Conservation (phyloP, 2,329 filamentous ascomycete genomes). For the Blastomyces parvus region DNA sequence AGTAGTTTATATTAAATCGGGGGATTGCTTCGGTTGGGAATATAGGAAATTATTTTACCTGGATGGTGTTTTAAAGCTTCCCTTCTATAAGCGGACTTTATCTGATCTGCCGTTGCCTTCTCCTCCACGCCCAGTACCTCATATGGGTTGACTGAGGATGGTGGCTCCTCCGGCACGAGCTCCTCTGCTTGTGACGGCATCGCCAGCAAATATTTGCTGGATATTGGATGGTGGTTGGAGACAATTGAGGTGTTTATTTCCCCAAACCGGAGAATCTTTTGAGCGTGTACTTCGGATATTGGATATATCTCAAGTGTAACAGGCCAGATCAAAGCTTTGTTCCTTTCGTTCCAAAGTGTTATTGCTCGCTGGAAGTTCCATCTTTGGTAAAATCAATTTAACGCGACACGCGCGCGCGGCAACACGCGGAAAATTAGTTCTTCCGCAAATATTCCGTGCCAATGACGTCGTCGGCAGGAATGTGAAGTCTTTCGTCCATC, state of each 20-base stretch:
- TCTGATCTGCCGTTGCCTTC: conserved; percentile 62
- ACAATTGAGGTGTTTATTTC: background rate
- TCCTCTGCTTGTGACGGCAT: conserved; percentile 38
- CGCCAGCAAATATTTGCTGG: background rate
- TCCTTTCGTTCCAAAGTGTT: background rate
- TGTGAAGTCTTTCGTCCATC: background rate
- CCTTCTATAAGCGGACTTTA: conserved; percentile 89
- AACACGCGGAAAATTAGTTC: background rate
- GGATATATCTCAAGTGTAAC: background rate
- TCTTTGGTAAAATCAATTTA: background rate
- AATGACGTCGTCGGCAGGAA: background rate
- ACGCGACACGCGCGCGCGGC: background rate
- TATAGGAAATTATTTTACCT: conserved; percentile 42
- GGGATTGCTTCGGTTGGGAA: background rate
- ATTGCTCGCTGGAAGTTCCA: background rate
- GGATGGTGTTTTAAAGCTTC: conserved; percentile 79
- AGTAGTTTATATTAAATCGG: background rate
- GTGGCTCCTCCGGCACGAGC: conserved; percentile 48
- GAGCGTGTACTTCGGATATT: background rate
- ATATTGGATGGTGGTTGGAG: background rate
- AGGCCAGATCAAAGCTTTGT: background rate
- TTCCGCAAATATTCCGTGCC: background rate
- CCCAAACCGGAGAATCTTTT: background rate
- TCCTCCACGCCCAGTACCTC: conserved; percentile 63
- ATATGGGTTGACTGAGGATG: conserved; percentile 67